Evolutionary conservation across 805 yeast species (phyloP).

Genomic region (Lachancea dasiensis): DNA sequence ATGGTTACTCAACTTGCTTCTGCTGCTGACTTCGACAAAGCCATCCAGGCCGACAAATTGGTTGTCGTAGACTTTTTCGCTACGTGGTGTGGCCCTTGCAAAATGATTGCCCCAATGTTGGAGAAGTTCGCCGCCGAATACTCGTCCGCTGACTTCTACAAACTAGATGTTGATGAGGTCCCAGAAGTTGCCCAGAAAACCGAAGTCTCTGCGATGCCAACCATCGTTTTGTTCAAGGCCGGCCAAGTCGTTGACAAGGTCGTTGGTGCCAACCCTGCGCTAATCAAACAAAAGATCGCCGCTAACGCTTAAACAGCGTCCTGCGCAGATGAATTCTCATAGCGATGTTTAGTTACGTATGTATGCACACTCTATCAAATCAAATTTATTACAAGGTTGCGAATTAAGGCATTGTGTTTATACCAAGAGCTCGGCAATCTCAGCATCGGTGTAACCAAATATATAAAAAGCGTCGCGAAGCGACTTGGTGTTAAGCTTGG

Average conservation of each 20-base stretch:
- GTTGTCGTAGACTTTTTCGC: slow-evolving; percentile 95
- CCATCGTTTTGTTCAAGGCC: slow-evolving; percentile 69
- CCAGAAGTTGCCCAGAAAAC: slow-evolving; percentile 65
- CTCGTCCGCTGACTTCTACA: slow-evolving; percentile 67
- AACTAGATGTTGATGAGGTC: slow-evolving; percentile 87
- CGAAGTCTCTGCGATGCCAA: slow-evolving; percentile 59
- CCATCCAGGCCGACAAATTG: slow-evolving; percentile 57
- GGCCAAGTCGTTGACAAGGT: slow-evolving; percentile 77
- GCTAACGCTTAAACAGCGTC: slow-evolving; percentile 38
- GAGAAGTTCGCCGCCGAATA: slow-evolving; percentile 68
- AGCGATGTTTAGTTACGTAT: background rate
- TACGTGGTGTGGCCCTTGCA: slow-evolving; percentile 99
- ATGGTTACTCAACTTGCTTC: slow-evolving; percentile 52
- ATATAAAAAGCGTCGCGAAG: slow-evolving; percentile 74
- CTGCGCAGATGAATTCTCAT: too few relatives aligned
- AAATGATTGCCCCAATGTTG: slow-evolving; percentile 90
- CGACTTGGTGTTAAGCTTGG: slow-evolving; percentile 66
- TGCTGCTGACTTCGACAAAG: slow-evolving; percentile 59
- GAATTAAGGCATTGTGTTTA: background rate
- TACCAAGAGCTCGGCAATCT: slow-evolving; percentile 36
- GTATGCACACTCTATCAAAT: background rate
- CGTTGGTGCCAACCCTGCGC: slow-evolving; percentile 86
- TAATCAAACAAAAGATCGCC: slow-evolving; percentile 63
- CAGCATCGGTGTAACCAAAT: slow-evolving; percentile 62
- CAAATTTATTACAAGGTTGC: background rate